Percentiles rank a stretch among this genome's conserved stretches.
phyloP scores from a whole-genome alignment of 805 yeast species.

The Tetrapisispora phaffii region DNA sequence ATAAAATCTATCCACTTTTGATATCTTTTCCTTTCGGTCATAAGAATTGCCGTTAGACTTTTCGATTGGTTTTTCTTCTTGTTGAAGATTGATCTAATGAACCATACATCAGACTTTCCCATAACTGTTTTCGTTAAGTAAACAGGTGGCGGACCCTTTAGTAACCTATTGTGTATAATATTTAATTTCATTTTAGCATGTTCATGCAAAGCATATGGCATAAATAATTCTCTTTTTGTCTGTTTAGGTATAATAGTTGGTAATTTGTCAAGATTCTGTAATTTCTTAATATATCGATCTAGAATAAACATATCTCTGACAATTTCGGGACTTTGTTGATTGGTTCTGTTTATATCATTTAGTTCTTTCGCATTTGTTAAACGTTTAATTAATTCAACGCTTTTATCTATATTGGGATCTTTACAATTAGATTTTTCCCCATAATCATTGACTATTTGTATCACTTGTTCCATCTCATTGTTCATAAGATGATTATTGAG shows the following conservation, averaged over 20 bases:
- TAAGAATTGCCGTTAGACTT: constrained; percentile 13
- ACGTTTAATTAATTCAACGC: too few species aligned
- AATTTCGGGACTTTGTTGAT: constrained; percentile 5
- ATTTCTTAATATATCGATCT: constrained; percentile 11
- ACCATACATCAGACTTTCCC: constrained; percentile 23
- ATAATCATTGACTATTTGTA: neutral
- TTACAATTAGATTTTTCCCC: too few species aligned
- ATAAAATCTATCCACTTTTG: constrained; percentile 17
- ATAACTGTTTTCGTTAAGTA: constrained; percentile 16
- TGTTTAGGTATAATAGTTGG: constrained; percentile 12
- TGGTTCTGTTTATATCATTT: neutral
- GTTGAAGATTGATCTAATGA: constrained; percentile 24
- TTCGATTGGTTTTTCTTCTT: constrained; percentile 22
- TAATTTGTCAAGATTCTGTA: constrained; percentile 8
- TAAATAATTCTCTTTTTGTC: constrained; percentile 11
- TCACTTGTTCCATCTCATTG: constrained; percentile 1
- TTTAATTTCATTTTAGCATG: constrained; percentile 11
- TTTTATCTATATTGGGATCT: neutral
- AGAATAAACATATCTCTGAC: constrained; percentile 11
- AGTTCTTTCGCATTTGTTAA: neutral
- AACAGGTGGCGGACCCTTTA: constrained; percentile 22
- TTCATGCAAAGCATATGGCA: constrained; percentile 25
- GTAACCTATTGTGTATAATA: constrained; percentile 12
- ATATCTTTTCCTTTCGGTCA: constrained; percentile 13
- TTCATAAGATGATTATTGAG: constrained; percentile 10